Evolutionary conservation across 2,329 filamentous ascomycete genomes (phyloP).

Genomic region (Aspergillus persii): DNA sequence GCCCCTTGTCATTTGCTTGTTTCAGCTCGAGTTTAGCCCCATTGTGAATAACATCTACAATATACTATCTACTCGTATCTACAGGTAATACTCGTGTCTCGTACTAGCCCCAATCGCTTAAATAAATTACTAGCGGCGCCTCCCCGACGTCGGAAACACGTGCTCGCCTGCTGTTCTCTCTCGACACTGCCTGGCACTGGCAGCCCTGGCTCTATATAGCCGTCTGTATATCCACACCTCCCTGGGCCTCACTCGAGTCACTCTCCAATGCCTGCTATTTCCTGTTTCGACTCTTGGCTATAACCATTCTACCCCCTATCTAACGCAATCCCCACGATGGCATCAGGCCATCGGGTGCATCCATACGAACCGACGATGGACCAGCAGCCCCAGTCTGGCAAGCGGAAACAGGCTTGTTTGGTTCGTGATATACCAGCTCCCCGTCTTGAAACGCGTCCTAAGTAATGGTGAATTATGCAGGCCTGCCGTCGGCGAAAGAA

Average conservation of each 20-base stretch:
- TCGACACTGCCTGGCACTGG: background rate
- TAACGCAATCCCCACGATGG: background rate
- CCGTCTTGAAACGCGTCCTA: background rate
- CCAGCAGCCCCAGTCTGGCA: background rate
- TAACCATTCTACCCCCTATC: background rate
- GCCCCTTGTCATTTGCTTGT: no score
- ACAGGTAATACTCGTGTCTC: no score
- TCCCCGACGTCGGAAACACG: no score
- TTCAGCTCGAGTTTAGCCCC: no score
- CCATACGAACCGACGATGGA: background rate
- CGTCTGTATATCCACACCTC: background rate
- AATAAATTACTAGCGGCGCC: no score
- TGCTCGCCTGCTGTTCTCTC: background rate
- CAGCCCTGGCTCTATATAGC: background rate
- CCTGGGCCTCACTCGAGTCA: background rate
- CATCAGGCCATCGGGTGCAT: background rate
- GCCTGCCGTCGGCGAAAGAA: background rate
- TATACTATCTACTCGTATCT: no score
- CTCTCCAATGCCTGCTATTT: background rate
- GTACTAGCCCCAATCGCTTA: no score
- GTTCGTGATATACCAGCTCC: background rate
- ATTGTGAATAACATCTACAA: no score
- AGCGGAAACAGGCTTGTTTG: background rate
- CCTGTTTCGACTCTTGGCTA: background rate
- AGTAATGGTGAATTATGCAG: background rate